Evolutionary conservation across 306 rosid genomes (phyloP).

Genomic region (Dalbergia oliveri): DNA sequence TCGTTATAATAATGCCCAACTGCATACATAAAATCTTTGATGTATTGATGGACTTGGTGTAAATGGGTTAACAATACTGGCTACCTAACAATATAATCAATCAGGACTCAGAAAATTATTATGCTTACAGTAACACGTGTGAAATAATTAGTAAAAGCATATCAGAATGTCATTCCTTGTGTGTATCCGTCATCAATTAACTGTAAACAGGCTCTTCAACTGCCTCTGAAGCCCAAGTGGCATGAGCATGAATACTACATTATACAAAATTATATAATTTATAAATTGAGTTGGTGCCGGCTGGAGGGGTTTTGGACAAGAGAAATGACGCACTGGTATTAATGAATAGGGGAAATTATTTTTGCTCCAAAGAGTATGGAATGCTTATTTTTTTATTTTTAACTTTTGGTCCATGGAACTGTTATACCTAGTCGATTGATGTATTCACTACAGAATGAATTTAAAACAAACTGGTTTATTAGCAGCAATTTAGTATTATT

Average conservation of each 20-base stretch:
- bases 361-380: not conserved
- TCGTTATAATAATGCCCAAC: not conserved
- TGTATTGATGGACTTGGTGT: not conserved
- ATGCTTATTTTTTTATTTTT: too few relatives aligned
- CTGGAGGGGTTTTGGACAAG: too few relatives aligned
- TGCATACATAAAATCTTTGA: not conserved
- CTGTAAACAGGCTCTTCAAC: constrained; percentile 5
- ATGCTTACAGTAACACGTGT: constrained; percentile 3
- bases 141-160: constrained; percentile 14
- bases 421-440: too few relatives aligned
- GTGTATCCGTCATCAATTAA: not conserved
- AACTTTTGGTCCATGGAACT: not conserved
- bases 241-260: constrained; percentile 3
- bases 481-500: too few relatives aligned
- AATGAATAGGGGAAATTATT: too few relatives aligned
- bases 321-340: not conserved
- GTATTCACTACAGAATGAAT: too few relatives aligned
- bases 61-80: not conserved
- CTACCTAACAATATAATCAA: not conserved
- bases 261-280: not conserved
- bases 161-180: constrained; percentile 18
- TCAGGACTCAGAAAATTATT: not conserved
- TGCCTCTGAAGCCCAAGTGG: constrained; percentile 1
- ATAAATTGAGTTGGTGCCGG: not conserved
- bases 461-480: too few relatives aligned